Conservation (phyloP, 2,329 filamentous ascomycete species). For the Penicillium sp. region DNA sequence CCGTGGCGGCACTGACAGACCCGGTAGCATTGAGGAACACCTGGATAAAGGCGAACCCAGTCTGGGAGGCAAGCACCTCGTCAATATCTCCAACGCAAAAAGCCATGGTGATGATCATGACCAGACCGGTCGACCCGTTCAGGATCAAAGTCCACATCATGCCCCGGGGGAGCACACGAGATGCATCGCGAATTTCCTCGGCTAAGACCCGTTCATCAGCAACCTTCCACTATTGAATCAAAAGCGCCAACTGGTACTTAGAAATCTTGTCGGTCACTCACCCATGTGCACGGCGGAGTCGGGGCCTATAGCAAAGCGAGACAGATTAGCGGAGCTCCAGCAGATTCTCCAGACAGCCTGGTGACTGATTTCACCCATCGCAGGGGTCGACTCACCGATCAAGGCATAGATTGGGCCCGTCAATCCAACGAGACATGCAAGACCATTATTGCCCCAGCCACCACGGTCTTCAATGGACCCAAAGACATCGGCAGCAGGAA, state of each 20-base stretch:
- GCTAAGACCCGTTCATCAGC: slow-evolving; percentile 15
- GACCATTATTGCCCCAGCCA: slow-evolving; percentile 34
- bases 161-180: slow-evolving; percentile 46
- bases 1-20: slow-evolving; percentile 44
- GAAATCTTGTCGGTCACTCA: slow-evolving; percentile 18
- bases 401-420: slow-evolving; percentile 29
- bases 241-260: no score
- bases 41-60: slow-evolving; percentile 55
- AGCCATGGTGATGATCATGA: slow-evolving; percentile 52
- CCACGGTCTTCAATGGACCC: slow-evolving; percentile 38
- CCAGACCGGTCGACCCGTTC: slow-evolving; percentile 50
- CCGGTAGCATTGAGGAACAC: slow-evolving; percentile 50
- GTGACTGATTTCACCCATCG: no score
- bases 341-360: no score
- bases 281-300: slow-evolving; percentile 44
- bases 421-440: slow-evolving; percentile 38
- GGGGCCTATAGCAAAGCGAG: slow-evolving; percentile 25
- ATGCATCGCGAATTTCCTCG: slow-evolving; percentile 43
- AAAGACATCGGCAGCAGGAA: slow-evolving; percentile 35
- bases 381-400: background rate
- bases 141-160: slow-evolving; percentile 47
- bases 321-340: background rate
- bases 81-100: slow-evolving; percentile 50
- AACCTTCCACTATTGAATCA: no score
- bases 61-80: slow-evolving; percentile 40